These are phyloP conservation scores for Sphaerosporella brunnea DNA, from an alignment of 495 filamentous ascomycete species.

Conservation along the genomic window DNA sequence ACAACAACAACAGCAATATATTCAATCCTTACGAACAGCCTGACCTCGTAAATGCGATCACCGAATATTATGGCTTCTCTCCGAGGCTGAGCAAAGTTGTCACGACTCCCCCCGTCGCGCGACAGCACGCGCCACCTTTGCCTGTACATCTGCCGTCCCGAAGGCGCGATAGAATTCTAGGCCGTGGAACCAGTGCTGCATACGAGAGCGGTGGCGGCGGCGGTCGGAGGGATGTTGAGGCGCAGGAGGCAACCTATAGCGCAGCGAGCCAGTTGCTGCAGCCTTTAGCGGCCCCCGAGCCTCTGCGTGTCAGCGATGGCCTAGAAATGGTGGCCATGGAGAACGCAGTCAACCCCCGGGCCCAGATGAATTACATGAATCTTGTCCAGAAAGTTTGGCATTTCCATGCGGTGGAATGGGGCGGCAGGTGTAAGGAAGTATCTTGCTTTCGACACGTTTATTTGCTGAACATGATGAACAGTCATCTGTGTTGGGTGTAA, in stretches of 20 bases:
- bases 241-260: background rate
- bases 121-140: background rate
- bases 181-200: background rate
- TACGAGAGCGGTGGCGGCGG: background rate
- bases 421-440: constrained; percentile 26
- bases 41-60: constrained; percentile 34
- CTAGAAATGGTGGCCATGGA: constrained; percentile 8
- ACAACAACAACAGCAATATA: constrained; percentile 38
- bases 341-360: background rate
- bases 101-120: constrained; percentile 9
- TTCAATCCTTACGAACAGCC: constrained; percentile 46
- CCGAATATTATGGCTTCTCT: constrained; percentile 43
- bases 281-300: background rate
- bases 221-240: background rate
- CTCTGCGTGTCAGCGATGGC: background rate
- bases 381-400: constrained; percentile 25
- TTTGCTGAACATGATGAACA: too few relatives aligned
- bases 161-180: constrained; percentile 1
- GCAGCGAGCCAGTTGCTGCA: background rate
- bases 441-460: too few relatives aligned
- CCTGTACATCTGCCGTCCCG: background rate
- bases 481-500: constrained; percentile 73
- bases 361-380: constrained; percentile 20
- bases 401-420: constrained; percentile 27
- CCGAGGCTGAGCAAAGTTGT: constrained; percentile 32